Conservation (phyloP, 2,329 filamentous ascomycete genomes). For the Trichophyton simii region DNA sequence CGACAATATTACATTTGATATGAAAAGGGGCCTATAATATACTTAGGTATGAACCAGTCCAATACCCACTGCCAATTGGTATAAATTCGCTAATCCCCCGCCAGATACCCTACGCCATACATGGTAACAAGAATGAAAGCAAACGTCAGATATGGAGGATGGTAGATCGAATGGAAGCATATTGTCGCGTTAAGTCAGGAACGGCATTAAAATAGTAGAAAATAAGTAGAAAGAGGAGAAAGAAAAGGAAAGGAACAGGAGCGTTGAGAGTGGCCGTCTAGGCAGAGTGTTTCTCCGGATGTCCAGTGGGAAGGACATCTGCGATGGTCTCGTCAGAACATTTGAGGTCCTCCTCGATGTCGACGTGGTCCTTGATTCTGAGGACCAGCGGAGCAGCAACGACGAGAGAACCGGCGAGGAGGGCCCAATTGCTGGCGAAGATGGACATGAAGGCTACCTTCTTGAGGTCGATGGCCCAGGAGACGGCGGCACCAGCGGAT, state of each 20-base stretch:
- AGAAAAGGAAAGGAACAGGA: neutral
- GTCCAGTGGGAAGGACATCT: conserved; percentile 43
- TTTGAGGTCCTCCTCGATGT: conserved; percentile 66
- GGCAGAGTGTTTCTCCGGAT: neutral
- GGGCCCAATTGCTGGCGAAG: conserved; percentile 64
- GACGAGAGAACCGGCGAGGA: conserved; percentile 60
- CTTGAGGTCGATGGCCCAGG: conserved; percentile 47
- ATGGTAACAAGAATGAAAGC: neutral
- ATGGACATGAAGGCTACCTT: conserved; percentile 55
- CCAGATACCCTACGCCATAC: neutral
- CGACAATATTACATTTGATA: neutral
- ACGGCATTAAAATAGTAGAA: neutral
- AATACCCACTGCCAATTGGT: neutral
- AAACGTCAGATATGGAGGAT: neutral
- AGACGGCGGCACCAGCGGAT: conserved; percentile 63
- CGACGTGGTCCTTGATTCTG: conserved; percentile 70
- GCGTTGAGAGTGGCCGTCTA: neutral
- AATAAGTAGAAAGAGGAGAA: neutral
- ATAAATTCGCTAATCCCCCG: neutral
- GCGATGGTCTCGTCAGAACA: conserved; percentile 72
- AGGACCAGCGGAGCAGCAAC: conserved; percentile 67
- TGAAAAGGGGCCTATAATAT: too few species aligned
- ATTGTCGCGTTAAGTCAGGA: too few species aligned
- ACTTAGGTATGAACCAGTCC: too few species aligned
- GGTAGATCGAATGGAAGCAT: too few species aligned